Base-by-base conservation (phyloP, 805 yeast species). In the Wickerhamomyces hampshirensis region DNA sequence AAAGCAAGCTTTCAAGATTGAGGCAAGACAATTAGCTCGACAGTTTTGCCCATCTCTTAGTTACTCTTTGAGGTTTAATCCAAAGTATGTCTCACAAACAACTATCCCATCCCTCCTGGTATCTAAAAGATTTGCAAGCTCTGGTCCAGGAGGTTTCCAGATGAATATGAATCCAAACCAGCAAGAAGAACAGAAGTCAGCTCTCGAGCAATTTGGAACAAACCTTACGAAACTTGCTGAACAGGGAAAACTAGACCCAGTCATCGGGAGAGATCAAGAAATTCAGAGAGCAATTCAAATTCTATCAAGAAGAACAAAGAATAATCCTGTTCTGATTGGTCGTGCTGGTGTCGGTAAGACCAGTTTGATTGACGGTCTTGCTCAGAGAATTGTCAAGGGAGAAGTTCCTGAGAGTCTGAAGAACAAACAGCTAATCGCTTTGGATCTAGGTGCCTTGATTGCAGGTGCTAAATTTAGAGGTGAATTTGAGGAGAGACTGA, bases 331-430 rank as follows among this genome's bases (percentile, higher is more conserved):
- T 1, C 61, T 91, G 37, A 88, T 93, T 28, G 98, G 98, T 44
- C 78, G 84, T 48, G 98, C 98, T 1, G 98, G 98, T 63, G 94
- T 96, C 0, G 98, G 98, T 65, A 91, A 91, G 60, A 93, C 98
- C 0, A 94, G 98, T 6, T 78, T 93, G 39, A 84, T 93, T 77
- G 98, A 93, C 56, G 98, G 98, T 0, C 67, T 93, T 27, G 98
- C 98, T 0, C 98, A 93, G 60, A 68, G 97, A 51, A 89, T 93
- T 33, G 77, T 86, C 7, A 77, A 83, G 38, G 91, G 91, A 10
- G 95, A 89, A 56, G 98, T 91, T 1, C 98, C 98, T 0, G 98
- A 93, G 44, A 76, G 88, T 29, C 81, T 91, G 82, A 85, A 88
- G 56, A 79, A 83, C 38, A 93, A 93, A 58, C 73, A 79, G 42